phyloP scores from a whole-genome alignment of 2,329 filamentous ascomycete species.

The Blastomyces percursus region DNA sequence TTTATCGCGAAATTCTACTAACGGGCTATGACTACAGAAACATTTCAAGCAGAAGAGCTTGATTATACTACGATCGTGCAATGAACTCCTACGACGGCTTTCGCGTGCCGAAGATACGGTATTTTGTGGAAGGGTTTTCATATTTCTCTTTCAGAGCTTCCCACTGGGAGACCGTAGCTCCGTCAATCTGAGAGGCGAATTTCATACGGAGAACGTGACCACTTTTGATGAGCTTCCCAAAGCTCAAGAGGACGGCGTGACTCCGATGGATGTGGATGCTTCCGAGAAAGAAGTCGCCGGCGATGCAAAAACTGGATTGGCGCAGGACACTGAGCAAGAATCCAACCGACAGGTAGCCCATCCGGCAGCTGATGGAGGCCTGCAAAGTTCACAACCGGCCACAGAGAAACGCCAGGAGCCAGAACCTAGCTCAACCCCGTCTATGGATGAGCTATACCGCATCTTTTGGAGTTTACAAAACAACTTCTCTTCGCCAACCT shows the following conservation, averaged over 20 bases:
- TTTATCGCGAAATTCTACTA: neutral
- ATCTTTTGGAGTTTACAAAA: slow-evolving; percentile 91
- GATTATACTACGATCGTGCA: slow-evolving; percentile 85
- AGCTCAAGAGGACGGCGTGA: slow-evolving; percentile 27
- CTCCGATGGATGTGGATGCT: slow-evolving; percentile 58
- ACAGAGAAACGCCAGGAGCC: slow-evolving; percentile 5
- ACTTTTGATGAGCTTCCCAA: slow-evolving; percentile 55
- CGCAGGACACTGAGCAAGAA: slow-evolving; percentile 13
- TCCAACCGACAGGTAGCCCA: neutral
- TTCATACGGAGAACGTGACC: slow-evolving; percentile 89
- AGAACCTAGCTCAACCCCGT: slow-evolving; percentile 43
- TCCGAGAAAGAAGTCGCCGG: slow-evolving; percentile 29
- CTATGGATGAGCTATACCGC: slow-evolving; percentile 68
- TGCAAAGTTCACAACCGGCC: slow-evolving; percentile 17
- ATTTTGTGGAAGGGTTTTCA: slow-evolving; percentile 94
- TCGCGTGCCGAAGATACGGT: slow-evolving; percentile 96
- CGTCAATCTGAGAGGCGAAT: slow-evolving; percentile 91
- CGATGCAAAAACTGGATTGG: slow-evolving; percentile 13
- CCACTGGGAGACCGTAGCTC: slow-evolving; percentile 94
- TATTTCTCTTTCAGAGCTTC: slow-evolving; percentile 97
- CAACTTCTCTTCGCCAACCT: slow-evolving; percentile 81
- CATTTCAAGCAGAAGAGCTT: slow-evolving; percentile 75
- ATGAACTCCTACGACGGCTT: slow-evolving; percentile 81
- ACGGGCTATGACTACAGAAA: slow-evolving; percentile 31
- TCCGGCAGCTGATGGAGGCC: slow-evolving; percentile 8